Percentiles rank a stretch among this genome's conserved stretches.
Conservation (phyloP, 768 basidiomycete genomes). For the Hemileccinum impolitum region DNA sequence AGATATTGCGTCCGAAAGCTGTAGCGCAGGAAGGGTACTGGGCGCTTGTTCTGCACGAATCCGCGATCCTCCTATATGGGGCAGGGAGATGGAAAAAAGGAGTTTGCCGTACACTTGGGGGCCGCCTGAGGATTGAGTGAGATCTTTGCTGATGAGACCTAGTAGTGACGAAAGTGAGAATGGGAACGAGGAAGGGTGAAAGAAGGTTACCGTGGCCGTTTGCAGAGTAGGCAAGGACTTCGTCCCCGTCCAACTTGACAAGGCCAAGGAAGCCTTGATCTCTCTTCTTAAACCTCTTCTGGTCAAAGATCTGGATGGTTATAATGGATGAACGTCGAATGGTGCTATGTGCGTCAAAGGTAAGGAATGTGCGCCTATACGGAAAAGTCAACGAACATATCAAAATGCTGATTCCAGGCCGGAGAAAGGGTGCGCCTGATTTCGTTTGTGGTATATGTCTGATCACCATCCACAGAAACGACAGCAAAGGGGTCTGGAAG, state of each 20-base stretch:
- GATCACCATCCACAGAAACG: constrained; percentile 80
- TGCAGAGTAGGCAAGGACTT: constrained; percentile 49
- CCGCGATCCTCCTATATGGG: constrained; percentile 22
- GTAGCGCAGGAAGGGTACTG: constrained; percentile 12
- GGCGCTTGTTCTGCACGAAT: constrained; percentile 16
- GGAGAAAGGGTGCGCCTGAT: constrained; percentile 67
- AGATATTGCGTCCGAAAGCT: constrained; percentile 11
- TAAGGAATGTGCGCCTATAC: constrained; percentile 1
- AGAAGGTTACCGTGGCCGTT: constrained; percentile 41
- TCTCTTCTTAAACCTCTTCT: constrained; percentile 80
- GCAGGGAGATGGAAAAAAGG: constrained; percentile 58
- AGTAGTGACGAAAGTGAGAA: constrained; percentile 10
- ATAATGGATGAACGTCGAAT: constrained; percentile 74
- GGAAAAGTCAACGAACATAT: constrained; percentile 55
- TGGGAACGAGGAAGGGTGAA: neutral
- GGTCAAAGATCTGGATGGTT: constrained; percentile 86
- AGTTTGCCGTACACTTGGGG: constrained; percentile 77
- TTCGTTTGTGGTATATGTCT: constrained; percentile 74
- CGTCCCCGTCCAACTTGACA: constrained; percentile 51
- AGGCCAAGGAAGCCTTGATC: constrained; percentile 77
- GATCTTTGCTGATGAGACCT: constrained; percentile 74
- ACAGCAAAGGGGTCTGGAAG: constrained; percentile 89
- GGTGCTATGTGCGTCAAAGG: constrained; percentile 38
- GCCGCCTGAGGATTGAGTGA: constrained; percentile 23
- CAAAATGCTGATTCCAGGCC: constrained; percentile 83